A percentile compares a stretch with the other conserved stretches of the same genome.
Conservation (phyloP, 2,329 filamentous ascomycete genomes). For the Spiromastix sp. region DNA sequence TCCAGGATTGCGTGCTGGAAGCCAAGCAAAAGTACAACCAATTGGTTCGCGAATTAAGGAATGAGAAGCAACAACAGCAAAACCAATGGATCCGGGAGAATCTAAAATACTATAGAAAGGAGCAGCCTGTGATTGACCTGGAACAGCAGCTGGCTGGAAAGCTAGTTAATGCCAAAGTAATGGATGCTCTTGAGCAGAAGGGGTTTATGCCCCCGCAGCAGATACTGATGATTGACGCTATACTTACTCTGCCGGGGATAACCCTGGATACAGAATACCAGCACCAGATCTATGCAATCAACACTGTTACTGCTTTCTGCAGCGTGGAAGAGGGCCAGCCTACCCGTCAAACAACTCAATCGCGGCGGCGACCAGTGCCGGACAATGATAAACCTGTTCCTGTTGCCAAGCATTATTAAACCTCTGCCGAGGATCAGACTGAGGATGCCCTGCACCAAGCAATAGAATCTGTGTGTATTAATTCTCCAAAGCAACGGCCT, state of each 20-base stretch:
- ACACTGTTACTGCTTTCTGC: slow-evolving; percentile 18
- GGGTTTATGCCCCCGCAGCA: slow-evolving; percentile 15
- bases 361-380: slow-evolving; percentile 34
- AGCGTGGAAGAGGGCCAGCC: slow-evolving; percentile 16
- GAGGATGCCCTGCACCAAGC: slow-evolving; percentile 9
- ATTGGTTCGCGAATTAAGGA: slow-evolving; percentile 10
- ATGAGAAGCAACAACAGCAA: slow-evolving; percentile 13
- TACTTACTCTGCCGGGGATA: slow-evolving; percentile 14
- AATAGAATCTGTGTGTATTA: slow-evolving; percentile 10
- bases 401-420: slow-evolving; percentile 31
- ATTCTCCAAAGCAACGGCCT: slow-evolving; percentile 7
- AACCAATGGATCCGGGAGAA: slow-evolving; percentile 11
- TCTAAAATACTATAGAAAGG: slow-evolving; percentile 17
- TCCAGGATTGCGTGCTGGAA: slow-evolving; percentile 8
- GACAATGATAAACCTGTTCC: slow-evolving; percentile 40
- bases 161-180: slow-evolving; percentile 16
- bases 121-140: slow-evolving; percentile 18
- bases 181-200: slow-evolving; percentile 12
- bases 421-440: slow-evolving; percentile 8
- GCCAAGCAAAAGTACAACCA: slow-evolving; percentile 11
- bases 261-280: slow-evolving; percentile 17
- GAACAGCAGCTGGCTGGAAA: slow-evolving; percentile 17
- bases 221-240: slow-evolving; percentile 13
- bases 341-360: slow-evolving; percentile 3
- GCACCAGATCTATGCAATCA: slow-evolving; percentile 17